A percentile compares a stretch with the other conserved stretches of the same genome.
phyloP scores from a whole-genome alignment of 495 filamentous ascomycete genomes.

The Entonaema liquescens region DNA sequence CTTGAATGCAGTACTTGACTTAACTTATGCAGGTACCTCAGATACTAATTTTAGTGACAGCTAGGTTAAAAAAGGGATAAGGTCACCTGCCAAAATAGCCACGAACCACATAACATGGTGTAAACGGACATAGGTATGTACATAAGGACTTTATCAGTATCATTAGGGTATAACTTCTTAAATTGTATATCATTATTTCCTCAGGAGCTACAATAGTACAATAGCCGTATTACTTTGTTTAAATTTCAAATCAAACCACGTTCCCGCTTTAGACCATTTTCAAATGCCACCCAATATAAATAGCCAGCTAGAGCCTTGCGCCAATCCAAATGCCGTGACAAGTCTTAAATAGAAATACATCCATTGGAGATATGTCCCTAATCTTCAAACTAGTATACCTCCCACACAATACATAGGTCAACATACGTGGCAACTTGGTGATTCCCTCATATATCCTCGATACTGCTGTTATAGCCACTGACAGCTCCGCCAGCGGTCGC shows the following conservation, averaged over 20 bases:
- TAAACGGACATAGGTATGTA: too few relatives aligned
- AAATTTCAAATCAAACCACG: background rate
- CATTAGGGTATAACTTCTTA: background rate
- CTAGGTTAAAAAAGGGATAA: too few relatives aligned
- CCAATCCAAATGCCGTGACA: background rate
- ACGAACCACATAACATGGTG: too few relatives aligned
- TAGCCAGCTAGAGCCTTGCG: background rate
- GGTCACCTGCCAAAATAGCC: too few relatives aligned
- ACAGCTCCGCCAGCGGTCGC: constrained; percentile 55
- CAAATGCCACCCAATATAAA: background rate
- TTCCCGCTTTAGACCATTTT: background rate
- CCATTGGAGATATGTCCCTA: background rate
- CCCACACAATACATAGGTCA: background rate
- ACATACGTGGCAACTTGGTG: background rate
- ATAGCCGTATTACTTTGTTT: background rate
- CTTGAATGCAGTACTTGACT: too few relatives aligned
- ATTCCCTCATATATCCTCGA: constrained; percentile 38
- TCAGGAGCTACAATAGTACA: background rate
- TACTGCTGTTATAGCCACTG: constrained; percentile 53
- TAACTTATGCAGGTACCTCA: too few relatives aligned
- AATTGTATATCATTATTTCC: background rate
- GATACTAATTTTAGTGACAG: too few relatives aligned
- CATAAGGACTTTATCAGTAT: too few relatives aligned
- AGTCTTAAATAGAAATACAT: background rate
- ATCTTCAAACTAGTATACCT: background rate